Conservation (phyloP, 352 stramenopile genomes). For the Pythium phragmiticola region DNA sequence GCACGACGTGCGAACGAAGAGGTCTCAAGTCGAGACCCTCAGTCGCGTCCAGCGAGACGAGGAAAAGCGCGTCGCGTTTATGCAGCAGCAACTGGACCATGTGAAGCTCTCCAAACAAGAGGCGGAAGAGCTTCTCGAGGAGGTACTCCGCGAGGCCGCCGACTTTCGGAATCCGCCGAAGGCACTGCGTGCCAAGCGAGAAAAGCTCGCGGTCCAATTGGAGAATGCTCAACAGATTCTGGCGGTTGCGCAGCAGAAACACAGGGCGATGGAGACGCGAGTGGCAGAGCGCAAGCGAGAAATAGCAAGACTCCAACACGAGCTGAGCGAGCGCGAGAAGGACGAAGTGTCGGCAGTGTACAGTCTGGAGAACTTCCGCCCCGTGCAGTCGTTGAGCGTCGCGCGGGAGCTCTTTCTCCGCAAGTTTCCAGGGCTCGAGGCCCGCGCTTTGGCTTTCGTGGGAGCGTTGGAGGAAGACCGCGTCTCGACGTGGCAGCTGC, state of each 20-base stretch:
- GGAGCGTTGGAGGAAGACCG: constrained; percentile 37
- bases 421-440: constrained; percentile 63
- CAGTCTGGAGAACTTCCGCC: constrained; percentile 36
- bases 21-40: constrained; percentile 11
- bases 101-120: constrained; percentile 32
- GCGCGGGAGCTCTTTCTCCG: constrained; percentile 60
- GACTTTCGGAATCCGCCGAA: constrained; percentile 70
- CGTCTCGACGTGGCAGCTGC: constrained; percentile 63
- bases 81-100: constrained; percentile 34
- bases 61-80: constrained; percentile 28
- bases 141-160: constrained; percentile 40
- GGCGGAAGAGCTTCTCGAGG: constrained; percentile 32
- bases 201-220: constrained; percentile 33
- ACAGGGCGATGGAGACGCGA: constrained; percentile 12
- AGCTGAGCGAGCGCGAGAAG: constrained; percentile 31
- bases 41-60: constrained; percentile 30
- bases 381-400: constrained; percentile 41
- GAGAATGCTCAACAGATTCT: constrained; percentile 28
- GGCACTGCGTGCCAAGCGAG: constrained; percentile 40
- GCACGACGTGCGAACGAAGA: constrained; percentile 28
- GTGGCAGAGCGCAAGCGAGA: constrained; percentile 20
- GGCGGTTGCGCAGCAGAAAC: constrained; percentile 20
- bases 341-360: constrained; percentile 62
- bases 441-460: constrained; percentile 57
- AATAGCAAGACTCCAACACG: constrained; percentile 22